phyloP scores from a whole-genome alignment of 768 basidiomycete species.

The Galerina marginata region DNA sequence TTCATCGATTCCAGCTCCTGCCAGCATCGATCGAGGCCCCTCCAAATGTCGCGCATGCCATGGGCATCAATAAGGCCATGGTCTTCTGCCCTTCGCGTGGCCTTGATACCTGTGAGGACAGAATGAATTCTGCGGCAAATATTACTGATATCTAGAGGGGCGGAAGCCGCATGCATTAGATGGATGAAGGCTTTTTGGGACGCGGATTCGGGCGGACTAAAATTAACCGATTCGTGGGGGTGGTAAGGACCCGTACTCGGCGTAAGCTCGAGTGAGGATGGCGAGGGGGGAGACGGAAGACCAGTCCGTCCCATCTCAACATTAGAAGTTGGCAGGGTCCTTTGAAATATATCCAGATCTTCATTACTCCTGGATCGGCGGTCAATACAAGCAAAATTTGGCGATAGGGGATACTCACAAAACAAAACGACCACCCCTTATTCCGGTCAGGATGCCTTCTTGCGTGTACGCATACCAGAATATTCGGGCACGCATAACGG shows the following conservation, averaged over 20 bases:
- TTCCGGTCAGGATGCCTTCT: conserved; percentile 82
- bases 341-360: conserved; percentile 77
- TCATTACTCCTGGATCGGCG: conserved; percentile 62
- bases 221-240: conserved; percentile 22
- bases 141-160: conserved; percentile 75
- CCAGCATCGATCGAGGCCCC: conserved; percentile 81
- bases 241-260: conserved; percentile 19
- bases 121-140: conserved; percentile 81
- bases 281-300: conserved; percentile 40
- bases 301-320: conserved; percentile 32
- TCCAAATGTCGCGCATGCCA: conserved; percentile 82
- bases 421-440: conserved; percentile 83
- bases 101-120: conserved; percentile 79
- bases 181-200: conserved; percentile 50
- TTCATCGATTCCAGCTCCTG: conserved; percentile 77
- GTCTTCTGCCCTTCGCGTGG: conserved; percentile 59
- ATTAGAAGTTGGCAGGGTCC: conserved; percentile 52
- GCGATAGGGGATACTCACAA: conserved; percentile 54
- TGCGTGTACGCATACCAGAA: conserved; percentile 92
- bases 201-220: conserved; percentile 34
- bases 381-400: background rate
- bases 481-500: conserved; percentile 72
- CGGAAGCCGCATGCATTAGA: conserved; percentile 63
- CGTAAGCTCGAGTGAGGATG: conserved; percentile 32
- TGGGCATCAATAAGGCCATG: conserved; percentile 64